Evolutionary conservation across 441 rosid species (phyloP).

Genomic region (Syzygium malaccense): DNA sequence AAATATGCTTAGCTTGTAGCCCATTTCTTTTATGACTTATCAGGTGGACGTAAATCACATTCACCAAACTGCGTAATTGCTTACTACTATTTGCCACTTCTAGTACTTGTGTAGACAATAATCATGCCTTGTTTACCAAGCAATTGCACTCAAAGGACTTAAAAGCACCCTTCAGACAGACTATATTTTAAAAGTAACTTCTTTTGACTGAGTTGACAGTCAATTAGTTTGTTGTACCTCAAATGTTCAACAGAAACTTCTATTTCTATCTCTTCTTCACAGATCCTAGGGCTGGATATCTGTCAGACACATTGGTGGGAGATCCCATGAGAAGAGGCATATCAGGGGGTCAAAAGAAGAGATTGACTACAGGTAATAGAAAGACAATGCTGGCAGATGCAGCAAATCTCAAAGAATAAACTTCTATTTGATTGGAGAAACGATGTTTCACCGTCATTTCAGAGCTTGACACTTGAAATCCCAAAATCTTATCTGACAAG

Average conservation of each 20-base stretch:
- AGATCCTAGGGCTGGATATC: conserved; percentile 14
- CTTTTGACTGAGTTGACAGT: background rate
- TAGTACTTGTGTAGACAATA: background rate
- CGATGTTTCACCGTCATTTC: background rate
- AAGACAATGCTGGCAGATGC: background rate
- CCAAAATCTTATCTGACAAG: background rate
- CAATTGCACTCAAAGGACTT: conserved; percentile 9
- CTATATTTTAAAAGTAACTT: conserved; percentile 3
- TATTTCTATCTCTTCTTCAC: background rate
- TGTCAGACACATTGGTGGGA: conserved; percentile 10
- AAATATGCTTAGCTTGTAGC: background rate
- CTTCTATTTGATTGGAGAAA: background rate
- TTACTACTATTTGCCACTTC: background rate
- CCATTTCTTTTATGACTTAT: background rate
- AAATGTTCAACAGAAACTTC: background rate
- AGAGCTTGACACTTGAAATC: background rate
- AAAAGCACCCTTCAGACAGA: conserved; percentile 8
- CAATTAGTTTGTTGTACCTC: background rate
- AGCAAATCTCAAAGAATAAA: background rate
- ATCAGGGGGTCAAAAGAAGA: conserved; percentile 15
- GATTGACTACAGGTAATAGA: conserved; percentile 6
- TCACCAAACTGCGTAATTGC: background rate
- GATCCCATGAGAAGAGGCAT: conserved; percentile 14
- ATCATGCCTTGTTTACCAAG: background rate
- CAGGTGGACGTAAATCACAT: background rate